Base-by-base conservation (phyloP, 306 rosid species). In the Vigna mungo region DNA sequence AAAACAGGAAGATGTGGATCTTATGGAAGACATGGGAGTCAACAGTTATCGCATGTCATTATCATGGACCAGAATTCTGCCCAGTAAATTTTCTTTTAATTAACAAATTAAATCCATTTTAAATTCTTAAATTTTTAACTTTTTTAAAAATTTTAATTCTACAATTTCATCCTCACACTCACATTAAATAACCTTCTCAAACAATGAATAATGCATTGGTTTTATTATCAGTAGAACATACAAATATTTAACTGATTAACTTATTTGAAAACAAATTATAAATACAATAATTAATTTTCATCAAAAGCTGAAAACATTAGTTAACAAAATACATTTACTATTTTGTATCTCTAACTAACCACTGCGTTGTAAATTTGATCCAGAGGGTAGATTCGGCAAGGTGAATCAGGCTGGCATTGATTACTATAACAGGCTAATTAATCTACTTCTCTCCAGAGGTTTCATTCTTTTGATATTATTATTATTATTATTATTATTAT, bases 61-160 rank as follows among this genome's bases (percentile, higher is more conserved):
- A 52, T 90, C 98, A 65, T 90, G 96, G 98, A 87, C 94, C 73
- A 85, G 96, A 87, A 88, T 93, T 68, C 59, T 90, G 68, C 94
- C 94, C 5, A 72, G 92, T 80, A 87, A 61, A 84, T 34, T 56
- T 54, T 60, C 43, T 81, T 17, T n/a, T 7, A 34, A 70, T 68
- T 13, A 48, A 49, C 1, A 8, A 39, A 39, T 39, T 39, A 39
- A 39, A 8, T 39, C 8, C 3, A 39, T 39, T 39, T 39, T 39
- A 39, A 36, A 6, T 36, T 36, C 41, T 36, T 36, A 6, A 34
- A 34, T 34, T 1, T 34, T 5, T 34, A 34, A 34, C n/a, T n/a
- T 4, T 34, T 34, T 34, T 34, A 6, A 0, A 34, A 36, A 36
- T 36, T 36, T 36, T 36, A 36, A 36, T 36, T 36, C 8, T 36